Evolutionary conservation across 768 basidiomycete genomes (phyloP).

Genomic region (Pleurotus giganteus): DNA sequence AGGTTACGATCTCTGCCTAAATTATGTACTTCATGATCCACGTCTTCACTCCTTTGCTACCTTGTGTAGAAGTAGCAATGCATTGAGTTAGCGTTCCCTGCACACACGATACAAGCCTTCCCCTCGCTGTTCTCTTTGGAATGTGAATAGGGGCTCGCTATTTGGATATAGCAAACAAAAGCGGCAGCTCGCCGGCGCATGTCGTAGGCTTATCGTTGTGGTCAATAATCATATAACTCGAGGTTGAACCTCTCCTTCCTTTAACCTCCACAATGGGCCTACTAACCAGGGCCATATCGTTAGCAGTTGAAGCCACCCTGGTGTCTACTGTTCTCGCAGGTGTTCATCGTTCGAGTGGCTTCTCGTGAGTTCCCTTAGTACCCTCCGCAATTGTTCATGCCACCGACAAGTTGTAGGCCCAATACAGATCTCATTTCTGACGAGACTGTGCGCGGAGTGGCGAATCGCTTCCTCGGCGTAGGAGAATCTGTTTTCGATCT

Average conservation of each 20-base stretch:
- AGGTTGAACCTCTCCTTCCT: background rate
- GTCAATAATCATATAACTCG: background rate
- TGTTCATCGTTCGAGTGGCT: constrained; percentile 86
- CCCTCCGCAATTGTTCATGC: constrained; percentile 1
- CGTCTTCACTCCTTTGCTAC: background rate
- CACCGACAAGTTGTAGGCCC: constrained; percentile 42
- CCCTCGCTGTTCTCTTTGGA: too few species aligned
- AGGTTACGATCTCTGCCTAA: constrained; percentile 90
- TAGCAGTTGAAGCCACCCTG: constrained; percentile 79
- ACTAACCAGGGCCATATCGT: constrained; percentile 78
- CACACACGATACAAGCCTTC: too few species aligned
- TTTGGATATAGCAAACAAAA: background rate
- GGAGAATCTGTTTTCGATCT: constrained; percentile 91
- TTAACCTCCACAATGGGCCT: constrained; percentile 11
- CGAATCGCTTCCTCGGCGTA: constrained; percentile 79
- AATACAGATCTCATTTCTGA: constrained; percentile 72
- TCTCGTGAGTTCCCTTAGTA: constrained; percentile 73
- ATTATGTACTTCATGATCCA: constrained; percentile 8
- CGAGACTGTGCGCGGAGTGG: constrained; percentile 68
- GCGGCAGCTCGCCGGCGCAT: background rate
- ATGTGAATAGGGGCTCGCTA: background rate
- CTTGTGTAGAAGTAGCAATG: background rate
- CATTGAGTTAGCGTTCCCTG: too few species aligned
- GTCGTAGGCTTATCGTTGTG: background rate
- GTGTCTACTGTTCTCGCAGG: constrained; percentile 90